Base-by-base conservation (phyloP, 139 green algal genomes). In the Zygnema cylindricum region DNA sequence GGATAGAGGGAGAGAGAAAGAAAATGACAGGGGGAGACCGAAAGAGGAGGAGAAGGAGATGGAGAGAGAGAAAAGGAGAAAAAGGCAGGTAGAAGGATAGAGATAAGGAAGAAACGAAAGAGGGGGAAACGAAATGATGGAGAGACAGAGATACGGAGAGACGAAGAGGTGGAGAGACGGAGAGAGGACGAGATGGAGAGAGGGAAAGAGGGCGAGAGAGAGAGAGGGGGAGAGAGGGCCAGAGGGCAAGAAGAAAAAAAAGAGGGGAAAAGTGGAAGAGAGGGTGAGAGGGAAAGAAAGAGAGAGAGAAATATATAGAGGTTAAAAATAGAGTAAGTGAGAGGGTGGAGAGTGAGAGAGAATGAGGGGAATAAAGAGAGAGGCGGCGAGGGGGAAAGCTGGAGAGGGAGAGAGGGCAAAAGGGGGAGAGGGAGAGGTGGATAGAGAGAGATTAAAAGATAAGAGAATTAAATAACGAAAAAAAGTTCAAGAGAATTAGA, bases 221-320 rank as follows among this genome's bases (percentile, higher is more conserved):
- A 82, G 76, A 33, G 2, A 33, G 2, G 63, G 33, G 76, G 33
- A 3, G 25, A 54, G 38, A 16, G 71, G 35, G 11, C 7, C 33
- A 54, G 76, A 33, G 76, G 55, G 33, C 32, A 33, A 39, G n/a
- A 33, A 43, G 33, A 82, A 3, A 55, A 32, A 55, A 2, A 75
- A n/a, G 81, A 76, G 36, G 35, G n/a, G 79, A 32, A 55, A 33
- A 84, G 76, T 1, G n/a, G 30, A 84, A 3, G 49, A 49, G n/a
- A 79, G 71, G 38, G 38, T 25, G 38, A 54, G 71, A 79, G 36
- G 71, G 43, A 79, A 16, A 16, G 71, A 55, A 87, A 36, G 2
- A 2, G 49, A 23, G 3, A 55, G 2, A 2, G 79, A 55, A 55
- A 2, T 16, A 40, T 1, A 2, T 32, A 25, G 2, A 76, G 35